These are phyloP conservation scores for Colletotrichum cuscutae DNA, from an alignment of 2,329 filamentous ascomycete species.

Conservation along the genomic window DNA sequence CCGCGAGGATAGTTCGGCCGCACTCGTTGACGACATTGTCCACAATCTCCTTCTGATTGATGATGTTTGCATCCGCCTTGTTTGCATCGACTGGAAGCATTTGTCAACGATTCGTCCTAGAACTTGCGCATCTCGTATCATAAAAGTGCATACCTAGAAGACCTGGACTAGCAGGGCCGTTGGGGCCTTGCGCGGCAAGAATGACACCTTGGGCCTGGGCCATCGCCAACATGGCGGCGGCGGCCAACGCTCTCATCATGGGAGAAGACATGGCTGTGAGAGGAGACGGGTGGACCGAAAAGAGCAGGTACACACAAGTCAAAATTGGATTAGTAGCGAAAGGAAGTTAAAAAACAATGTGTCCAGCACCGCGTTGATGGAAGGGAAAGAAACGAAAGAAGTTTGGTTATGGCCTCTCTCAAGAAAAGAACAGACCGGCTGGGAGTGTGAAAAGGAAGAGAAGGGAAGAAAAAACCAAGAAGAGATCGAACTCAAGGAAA, in stretches of 20 bases:
- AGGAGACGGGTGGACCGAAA: slow-evolving; percentile 35
- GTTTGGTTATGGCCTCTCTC: neutral
- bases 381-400: slow-evolving; percentile 11
- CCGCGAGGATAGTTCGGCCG: slow-evolving; percentile 68
- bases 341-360: neutral
- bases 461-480: neutral
- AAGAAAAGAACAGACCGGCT: slow-evolving; percentile 11
- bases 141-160: slow-evolving; percentile 51
- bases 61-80: slow-evolving; percentile 73
- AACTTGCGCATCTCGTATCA: slow-evolving; percentile 51
- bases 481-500: slow-evolving; percentile 11
- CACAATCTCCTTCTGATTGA: slow-evolving; percentile 64
- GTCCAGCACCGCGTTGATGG: slow-evolving; percentile 29
- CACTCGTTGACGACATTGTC: slow-evolving; percentile 67
- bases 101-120: slow-evolving; percentile 58
- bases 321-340: slow-evolving; percentile 24
- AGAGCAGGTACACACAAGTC: slow-evolving; percentile 26
- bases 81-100: slow-evolving; percentile 71
- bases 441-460: neutral
- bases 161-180: slow-evolving; percentile 57
- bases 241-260: slow-evolving; percentile 43
- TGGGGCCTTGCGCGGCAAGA: slow-evolving; percentile 55
- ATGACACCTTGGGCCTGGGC: slow-evolving; percentile 59
- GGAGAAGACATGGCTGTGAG: slow-evolving; percentile 48
- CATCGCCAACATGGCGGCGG: slow-evolving; percentile 47